Base-by-base conservation (phyloP, 164 flowering plant genomes). In the Platanus orientalis region DNA sequence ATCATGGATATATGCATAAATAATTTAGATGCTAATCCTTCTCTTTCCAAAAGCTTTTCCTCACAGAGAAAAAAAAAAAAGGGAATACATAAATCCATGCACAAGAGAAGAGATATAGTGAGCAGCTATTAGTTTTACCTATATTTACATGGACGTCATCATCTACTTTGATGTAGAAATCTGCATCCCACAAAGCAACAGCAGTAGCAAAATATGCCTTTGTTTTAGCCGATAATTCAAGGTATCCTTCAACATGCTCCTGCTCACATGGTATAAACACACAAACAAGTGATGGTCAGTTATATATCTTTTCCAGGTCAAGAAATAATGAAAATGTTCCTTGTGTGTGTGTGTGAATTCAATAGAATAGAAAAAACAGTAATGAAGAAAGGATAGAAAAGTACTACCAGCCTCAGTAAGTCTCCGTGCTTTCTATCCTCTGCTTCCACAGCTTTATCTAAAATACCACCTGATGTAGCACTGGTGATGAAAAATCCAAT, bases 181-280 rank as follows among this genome's bases (percentile, higher is more conserved):
- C 91, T 24, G 89, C 88, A 76, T 83, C 92, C 92, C 92, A 88
- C 58, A 76, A 55, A 26, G 79, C 53, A 75, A 84, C 77, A 73
- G 85, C 91, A 54, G 90, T 84, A 24, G 82, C 54, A 74, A 88
- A 88, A 68, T 83, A 86, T 26, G 69, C 71, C 69, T 79, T 86
- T 32, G 92, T 86, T 76, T 88, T 88, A 52, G 87, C 86, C n/a
- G 89, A 88, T 55, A 88, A 76, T 71, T 83, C 86, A 65, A 80
- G 66, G 76, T 88, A 86, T 50, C 88, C 95, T 64, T 88, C 95
- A 62, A 78, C 75, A 71, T 86, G 95, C 19, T 86, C 81, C 93
- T 87, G 79, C 74, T 47, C 36, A 55, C 17, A 63, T 25, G 4
- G 24, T 17, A 49, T 57, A 39, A 49, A 69, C 7, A 61, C 17